Percentiles rank a stretch among this genome's conserved stretches.
Evolutionary conservation across 768 basidiomycete genomes (phyloP).

Genomic region (Pulveroboletus sp.): DNA sequence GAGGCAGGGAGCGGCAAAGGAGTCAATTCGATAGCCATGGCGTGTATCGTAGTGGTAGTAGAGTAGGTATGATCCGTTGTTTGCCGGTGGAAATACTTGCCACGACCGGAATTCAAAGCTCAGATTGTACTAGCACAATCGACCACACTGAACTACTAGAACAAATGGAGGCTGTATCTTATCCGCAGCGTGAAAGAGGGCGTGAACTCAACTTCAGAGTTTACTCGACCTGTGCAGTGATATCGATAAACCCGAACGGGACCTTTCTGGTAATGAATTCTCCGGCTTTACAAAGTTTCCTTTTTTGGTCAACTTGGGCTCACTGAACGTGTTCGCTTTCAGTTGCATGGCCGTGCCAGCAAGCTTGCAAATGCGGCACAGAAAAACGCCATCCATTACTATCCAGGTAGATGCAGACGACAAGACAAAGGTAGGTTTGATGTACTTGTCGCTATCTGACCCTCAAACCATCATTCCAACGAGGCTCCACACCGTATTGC

Average conservation of each 20-base stretch:
- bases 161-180: too few species aligned
- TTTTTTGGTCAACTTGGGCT: slow-evolving; percentile 5
- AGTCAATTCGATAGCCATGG: slow-evolving; percentile 60
- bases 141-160: too few species aligned
- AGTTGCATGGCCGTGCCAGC: slow-evolving; percentile 3
- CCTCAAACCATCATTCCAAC: neutral
- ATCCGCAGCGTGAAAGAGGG: too few species aligned
- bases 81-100: too few species aligned
- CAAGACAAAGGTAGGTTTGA: slow-evolving; percentile 6
- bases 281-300: slow-evolving; percentile 4
- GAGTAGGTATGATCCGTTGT: neutral
- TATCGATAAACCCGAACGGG: too few species aligned
- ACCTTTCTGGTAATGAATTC: too few species aligned
- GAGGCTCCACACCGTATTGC: slow-evolving; percentile 2
- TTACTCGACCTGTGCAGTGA: too few species aligned
- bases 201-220: too few species aligned
- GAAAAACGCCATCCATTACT: slow-evolving; percentile 9
- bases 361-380: slow-evolving; percentile 21
- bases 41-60: slow-evolving; percentile 22
- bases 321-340: too few species aligned
- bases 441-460: neutral
- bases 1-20: slow-evolving; percentile 72
- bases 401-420: neutral
- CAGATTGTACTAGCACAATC: too few species aligned
- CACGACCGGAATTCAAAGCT: too few species aligned